Percentiles rank a stretch among this genome's conserved stretches.
Conservation (phyloP, 169 alveolate genomes). For the Blepharisma undulans region DNA sequence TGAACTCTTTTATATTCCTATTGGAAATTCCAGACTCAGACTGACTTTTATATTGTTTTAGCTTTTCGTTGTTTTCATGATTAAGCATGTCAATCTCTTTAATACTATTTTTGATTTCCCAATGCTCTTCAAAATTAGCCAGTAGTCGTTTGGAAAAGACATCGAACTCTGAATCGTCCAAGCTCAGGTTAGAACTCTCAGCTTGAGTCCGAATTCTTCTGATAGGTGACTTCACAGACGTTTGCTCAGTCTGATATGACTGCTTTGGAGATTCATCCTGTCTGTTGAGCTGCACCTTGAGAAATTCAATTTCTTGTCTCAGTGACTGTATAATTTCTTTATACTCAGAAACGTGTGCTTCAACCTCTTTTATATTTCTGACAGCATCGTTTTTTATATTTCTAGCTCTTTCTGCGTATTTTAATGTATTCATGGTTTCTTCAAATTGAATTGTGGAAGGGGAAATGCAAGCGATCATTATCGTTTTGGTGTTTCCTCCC, state of each 20-base stretch:
- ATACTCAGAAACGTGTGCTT: slow-evolving; percentile 71
- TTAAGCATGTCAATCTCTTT: slow-evolving; percentile 10
- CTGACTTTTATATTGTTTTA: background rate
- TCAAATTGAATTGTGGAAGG: slow-evolving; percentile 84
- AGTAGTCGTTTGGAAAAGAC: background rate
- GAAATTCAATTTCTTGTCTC: slow-evolving; percentile 63
- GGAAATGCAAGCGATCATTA: slow-evolving; percentile 88
- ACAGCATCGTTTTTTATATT: slow-evolving; percentile 79
- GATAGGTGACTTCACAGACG: background rate
- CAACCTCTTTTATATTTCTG: slow-evolving; percentile 69
- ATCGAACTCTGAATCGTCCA: background rate
- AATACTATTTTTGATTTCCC: slow-evolving; percentile 36
- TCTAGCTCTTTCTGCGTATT: slow-evolving; percentile 91
- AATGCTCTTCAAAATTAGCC: slow-evolving; percentile 31
- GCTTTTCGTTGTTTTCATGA: background rate
- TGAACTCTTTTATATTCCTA: background rate
- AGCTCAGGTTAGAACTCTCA: background rate
- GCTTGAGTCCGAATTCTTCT: background rate
- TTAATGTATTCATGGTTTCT: slow-evolving; percentile 92
- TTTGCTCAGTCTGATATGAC: background rate
- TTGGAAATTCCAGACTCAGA: background rate
- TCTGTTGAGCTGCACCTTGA: slow-evolving; percentile 9
- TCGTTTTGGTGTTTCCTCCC: slow-evolving; percentile 89
- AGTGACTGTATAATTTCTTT: slow-evolving; percentile 65
- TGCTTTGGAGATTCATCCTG: background rate